phyloP scores from a whole-genome alignment of 495 filamentous ascomycete species.

The Penicillium psychrofluorescens region DNA sequence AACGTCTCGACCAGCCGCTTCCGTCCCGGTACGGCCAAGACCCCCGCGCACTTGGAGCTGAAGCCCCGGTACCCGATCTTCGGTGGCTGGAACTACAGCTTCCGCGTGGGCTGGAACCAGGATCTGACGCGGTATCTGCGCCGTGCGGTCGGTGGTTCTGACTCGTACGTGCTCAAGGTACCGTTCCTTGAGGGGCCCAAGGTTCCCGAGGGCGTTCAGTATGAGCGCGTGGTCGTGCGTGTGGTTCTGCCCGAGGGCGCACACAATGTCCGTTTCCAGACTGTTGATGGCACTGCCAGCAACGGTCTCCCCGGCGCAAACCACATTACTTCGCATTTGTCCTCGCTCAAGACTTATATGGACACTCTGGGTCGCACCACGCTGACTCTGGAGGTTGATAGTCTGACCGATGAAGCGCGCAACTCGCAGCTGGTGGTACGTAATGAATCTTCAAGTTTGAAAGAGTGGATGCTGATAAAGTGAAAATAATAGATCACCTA shows the following conservation, averaged over 20 bases:
- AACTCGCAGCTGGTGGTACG: constrained; percentile 68
- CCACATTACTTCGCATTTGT: constrained; percentile 43
- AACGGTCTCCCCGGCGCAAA: constrained; percentile 30
- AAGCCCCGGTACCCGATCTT: constrained; percentile 91
- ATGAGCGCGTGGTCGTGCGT: constrained; percentile 71
- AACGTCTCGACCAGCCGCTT: constrained; percentile 93
- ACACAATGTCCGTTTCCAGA: constrained; percentile 56
- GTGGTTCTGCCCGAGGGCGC: constrained; percentile 89
- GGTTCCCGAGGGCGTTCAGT: constrained; percentile 74
- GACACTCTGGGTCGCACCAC: constrained; percentile 86
- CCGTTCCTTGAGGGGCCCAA: constrained; percentile 95
- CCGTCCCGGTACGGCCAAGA: constrained; percentile 57
- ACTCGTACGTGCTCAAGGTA: constrained; percentile 79
- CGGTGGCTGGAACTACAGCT: constrained; percentile 96
- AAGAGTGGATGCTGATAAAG: neutral
- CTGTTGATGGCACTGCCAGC: constrained; percentile 25
- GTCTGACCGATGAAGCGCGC: constrained; percentile 81
- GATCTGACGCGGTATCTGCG: constrained; percentile 70
- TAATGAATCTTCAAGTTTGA: neutral
- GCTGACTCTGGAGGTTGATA: constrained; percentile 71
- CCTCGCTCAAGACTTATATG: constrained; percentile 76
- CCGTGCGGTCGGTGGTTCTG: constrained; percentile 43
- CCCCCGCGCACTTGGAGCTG: constrained; percentile 78
- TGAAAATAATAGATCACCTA: constrained; percentile 54
- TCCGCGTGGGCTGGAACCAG: constrained; percentile 90